phyloP scores from a whole-genome alignment of 2,329 filamentous ascomycete species.

The Scedosporium apiospermum region DNA sequence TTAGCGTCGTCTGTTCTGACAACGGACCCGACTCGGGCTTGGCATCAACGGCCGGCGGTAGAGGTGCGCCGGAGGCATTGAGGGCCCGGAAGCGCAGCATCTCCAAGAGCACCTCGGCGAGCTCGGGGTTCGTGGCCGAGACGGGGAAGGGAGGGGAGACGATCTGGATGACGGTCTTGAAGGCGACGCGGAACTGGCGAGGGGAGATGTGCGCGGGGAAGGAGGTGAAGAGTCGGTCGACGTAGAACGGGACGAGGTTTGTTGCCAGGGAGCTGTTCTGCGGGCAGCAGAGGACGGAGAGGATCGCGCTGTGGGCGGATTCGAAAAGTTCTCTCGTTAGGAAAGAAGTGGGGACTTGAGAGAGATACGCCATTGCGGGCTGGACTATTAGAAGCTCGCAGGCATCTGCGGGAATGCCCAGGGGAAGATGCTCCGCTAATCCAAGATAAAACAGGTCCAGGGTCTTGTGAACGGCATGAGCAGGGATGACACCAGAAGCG shows the following conservation, averaged over 20 bases:
- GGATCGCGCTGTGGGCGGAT: slow-evolving; percentile 72
- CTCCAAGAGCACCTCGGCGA: slow-evolving; percentile 75
- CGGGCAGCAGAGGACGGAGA: slow-evolving; percentile 72
- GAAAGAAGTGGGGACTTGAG: slow-evolving; percentile 30
- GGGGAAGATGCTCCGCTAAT: slow-evolving; percentile 71
- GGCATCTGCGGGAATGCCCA: slow-evolving; percentile 53
- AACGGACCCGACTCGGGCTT: slow-evolving; percentile 26
- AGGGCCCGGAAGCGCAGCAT: slow-evolving; percentile 60
- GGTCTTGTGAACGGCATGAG: slow-evolving; percentile 43
- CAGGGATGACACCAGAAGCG: slow-evolving; percentile 43
- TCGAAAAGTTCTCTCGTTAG: slow-evolving; percentile 62
- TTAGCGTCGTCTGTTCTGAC: slow-evolving; percentile 73
- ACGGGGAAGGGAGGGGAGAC: slow-evolving; percentile 71
- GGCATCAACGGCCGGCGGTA: slow-evolving; percentile 21
- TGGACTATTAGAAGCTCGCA: slow-evolving; percentile 67
- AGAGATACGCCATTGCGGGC: slow-evolving; percentile 66
- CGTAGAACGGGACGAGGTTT: slow-evolving; percentile 70
- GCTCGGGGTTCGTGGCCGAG: slow-evolving; percentile 60
- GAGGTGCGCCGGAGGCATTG: slow-evolving; percentile 37
- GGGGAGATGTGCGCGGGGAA: slow-evolving; percentile 73
- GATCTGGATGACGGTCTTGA: slow-evolving; percentile 75
- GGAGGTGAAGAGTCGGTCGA: slow-evolving; percentile 68
- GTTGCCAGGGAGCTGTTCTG: slow-evolving; percentile 64
- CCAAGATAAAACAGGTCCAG: slow-evolving; percentile 88
- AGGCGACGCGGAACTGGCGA: slow-evolving; percentile 80